phyloP scores from a whole-genome alignment of 371 early-diverging fungal species.

The Smittium culicis region DNA sequence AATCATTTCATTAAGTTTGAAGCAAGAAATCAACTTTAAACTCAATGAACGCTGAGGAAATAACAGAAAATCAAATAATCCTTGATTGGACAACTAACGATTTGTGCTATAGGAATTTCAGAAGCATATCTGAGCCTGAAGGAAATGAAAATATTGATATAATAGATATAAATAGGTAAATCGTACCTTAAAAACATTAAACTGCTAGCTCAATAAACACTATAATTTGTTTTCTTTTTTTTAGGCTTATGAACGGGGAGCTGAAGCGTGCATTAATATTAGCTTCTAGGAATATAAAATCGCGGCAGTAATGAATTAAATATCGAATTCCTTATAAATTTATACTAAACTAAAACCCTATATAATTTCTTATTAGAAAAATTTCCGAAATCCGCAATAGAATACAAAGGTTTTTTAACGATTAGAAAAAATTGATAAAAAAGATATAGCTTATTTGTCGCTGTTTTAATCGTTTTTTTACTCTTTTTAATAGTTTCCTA shows the following conservation, averaged over 20 bases:
- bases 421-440: too few relatives aligned
- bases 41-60: too few relatives aligned
- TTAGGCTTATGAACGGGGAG: constrained; percentile 9
- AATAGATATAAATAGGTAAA: constrained; percentile 18
- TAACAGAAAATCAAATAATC: constrained; percentile 19
- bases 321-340: too few relatives aligned
- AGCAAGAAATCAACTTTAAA: too few relatives aligned
- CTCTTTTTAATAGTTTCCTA: too few relatives aligned
- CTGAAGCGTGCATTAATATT: constrained; percentile 6
- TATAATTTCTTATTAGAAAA: not conserved
- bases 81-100: constrained; percentile 28
- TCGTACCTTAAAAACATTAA: too few relatives aligned
- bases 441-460: too few relatives aligned
- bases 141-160: constrained; percentile 23
- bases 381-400: not conserved
- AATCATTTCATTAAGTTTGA: too few relatives aligned
- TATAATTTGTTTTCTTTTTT: not conserved
- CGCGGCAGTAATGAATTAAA: not conserved
- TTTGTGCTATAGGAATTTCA: constrained; percentile 24
- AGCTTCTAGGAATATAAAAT: constrained; percentile 6
- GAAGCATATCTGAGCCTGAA: constrained; percentile 22
- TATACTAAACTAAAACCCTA: too few relatives aligned
- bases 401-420: not conserved
- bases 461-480: too few relatives aligned
- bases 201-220: too few relatives aligned